These are phyloP conservation scores for Jackrogersella multiformis DNA, from an alignment of 495 filamentous ascomycete genomes.

Conservation along the genomic window DNA sequence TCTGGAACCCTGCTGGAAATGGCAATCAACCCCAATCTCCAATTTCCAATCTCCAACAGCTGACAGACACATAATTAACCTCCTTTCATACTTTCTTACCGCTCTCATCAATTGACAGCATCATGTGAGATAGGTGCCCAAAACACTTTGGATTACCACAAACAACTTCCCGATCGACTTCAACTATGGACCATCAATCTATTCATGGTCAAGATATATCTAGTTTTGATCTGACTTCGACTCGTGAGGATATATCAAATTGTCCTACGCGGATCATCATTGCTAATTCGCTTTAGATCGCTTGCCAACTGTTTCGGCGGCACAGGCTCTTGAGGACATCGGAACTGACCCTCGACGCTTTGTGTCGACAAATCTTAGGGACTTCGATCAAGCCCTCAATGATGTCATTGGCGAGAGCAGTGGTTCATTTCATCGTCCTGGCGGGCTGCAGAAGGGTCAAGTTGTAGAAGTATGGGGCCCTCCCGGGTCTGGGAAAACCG, in stretches of 20 bases:
- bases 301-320: constrained; percentile 87
- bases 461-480: constrained; percentile 92
- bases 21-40: constrained; percentile 31
- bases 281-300: constrained; percentile 64
- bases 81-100: constrained; percentile 2
- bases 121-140: background rate
- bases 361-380: constrained; percentile 72
- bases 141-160: background rate
- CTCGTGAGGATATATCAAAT: constrained; percentile 39
- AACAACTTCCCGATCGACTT: background rate
- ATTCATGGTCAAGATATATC: constrained; percentile 58
- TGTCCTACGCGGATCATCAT: background rate
- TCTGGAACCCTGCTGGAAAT: constrained; percentile 35
- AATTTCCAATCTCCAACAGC: constrained; percentile 29
- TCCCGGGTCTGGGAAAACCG: constrained; percentile 86
- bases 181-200: constrained; percentile 54
- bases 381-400: constrained; percentile 66
- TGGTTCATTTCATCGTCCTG: constrained; percentile 35
- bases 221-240: constrained; percentile 57
- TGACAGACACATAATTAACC: constrained; percentile 12
- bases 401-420: constrained; percentile 39
- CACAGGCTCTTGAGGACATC: constrained; percentile 77
- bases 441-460: constrained; percentile 76
- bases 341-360: constrained; percentile 58
- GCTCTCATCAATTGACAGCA: background rate